A percentile compares a stretch with the other conserved stretches of the same genome.
Conservation (phyloP, 805 yeast genomes). For the Candida verbasci region DNA sequence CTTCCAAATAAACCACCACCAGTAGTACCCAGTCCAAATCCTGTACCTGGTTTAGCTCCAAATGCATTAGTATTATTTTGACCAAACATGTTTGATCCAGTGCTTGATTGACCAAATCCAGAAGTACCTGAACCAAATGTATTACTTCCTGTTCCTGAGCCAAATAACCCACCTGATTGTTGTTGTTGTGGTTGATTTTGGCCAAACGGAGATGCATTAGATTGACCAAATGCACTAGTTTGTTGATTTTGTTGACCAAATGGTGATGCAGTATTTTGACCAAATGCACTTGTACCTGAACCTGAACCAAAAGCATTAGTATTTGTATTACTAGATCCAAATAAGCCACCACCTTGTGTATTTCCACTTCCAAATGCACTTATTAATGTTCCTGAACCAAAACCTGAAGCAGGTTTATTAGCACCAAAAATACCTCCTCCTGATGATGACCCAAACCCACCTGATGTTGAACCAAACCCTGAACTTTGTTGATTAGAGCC, state of each 20-base stretch:
- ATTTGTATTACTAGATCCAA: constrained; percentile 17
- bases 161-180: constrained; percentile 13
- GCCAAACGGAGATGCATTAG: constrained; percentile 20
- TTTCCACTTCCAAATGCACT: constrained; percentile 14
- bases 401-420: constrained; percentile 15
- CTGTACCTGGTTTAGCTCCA: constrained; percentile 13
- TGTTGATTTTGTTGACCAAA: constrained; percentile 17
- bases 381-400: constrained; percentile 12
- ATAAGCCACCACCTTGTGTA: constrained; percentile 20
- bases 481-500: constrained; percentile 28
- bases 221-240: constrained; percentile 13
- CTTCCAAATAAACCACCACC: constrained; percentile 15
- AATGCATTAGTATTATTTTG: constrained; percentile 18
- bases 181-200: constrained; percentile 1
- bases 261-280: constrained; percentile 15
- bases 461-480: constrained; percentile 29
- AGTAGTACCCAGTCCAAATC: constrained; percentile 9
- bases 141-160: constrained; percentile 18
- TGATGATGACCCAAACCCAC: constrained; percentile 6
- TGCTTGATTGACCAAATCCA: constrained; percentile 34
- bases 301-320: constrained; percentile 12
- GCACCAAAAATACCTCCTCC: constrained; percentile 30
- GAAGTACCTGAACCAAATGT: constrained; percentile 17
- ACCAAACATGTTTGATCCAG: constrained; percentile 18
- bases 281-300: constrained; percentile 12